phyloP scores from a whole-genome alignment of 2,329 filamentous ascomycete species.

The Sclerotiophoma versabilis region DNA sequence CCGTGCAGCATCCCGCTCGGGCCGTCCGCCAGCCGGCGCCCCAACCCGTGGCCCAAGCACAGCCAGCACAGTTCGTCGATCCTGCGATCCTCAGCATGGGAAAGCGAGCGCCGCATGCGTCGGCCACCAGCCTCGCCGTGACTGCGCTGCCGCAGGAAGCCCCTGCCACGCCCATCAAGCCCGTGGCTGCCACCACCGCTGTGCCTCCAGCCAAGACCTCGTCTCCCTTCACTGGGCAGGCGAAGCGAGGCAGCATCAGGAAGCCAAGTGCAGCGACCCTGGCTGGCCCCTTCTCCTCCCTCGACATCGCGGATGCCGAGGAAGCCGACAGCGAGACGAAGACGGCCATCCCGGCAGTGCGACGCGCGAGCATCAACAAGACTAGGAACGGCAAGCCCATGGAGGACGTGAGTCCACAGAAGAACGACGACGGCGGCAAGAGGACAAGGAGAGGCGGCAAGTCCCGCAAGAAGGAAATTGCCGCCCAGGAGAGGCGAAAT shows the following conservation, averaged over 20 bases:
- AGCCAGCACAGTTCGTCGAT: conserved; percentile 69
- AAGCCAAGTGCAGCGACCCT: conserved; percentile 50
- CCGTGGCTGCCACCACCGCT: conserved; percentile 42
- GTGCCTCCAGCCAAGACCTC: conserved; percentile 46
- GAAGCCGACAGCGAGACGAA: conserved; percentile 48
- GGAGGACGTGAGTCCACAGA: conserved; percentile 43
- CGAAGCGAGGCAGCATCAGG: conserved; percentile 38
- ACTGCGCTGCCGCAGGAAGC: conserved; percentile 44
- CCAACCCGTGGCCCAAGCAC: conserved; percentile 31
- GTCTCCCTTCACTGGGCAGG: conserved; percentile 48
- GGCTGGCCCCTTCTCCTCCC: conserved; percentile 49
- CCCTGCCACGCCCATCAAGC: conserved; percentile 54
- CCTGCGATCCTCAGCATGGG: conserved; percentile 80
- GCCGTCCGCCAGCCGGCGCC: conserved; percentile 26
- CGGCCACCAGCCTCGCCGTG: conserved; percentile 20
- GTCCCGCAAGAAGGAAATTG: conserved; percentile 55
- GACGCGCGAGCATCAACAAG: conserved; percentile 50
- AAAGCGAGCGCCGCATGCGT: conserved; percentile 36
- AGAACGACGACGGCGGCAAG: conserved; percentile 51
- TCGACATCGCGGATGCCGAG: conserved; percentile 50
- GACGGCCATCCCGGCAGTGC: conserved; percentile 29
- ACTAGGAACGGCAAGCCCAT: conserved; percentile 51
- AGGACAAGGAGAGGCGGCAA: conserved; percentile 55
- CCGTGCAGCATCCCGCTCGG: conserved; percentile 12
- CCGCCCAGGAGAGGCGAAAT: conserved; percentile 50